Evolutionary conservation across 495 filamentous ascomycete genomes (phyloP).

Genomic region (Durotheca rogersii): DNA sequence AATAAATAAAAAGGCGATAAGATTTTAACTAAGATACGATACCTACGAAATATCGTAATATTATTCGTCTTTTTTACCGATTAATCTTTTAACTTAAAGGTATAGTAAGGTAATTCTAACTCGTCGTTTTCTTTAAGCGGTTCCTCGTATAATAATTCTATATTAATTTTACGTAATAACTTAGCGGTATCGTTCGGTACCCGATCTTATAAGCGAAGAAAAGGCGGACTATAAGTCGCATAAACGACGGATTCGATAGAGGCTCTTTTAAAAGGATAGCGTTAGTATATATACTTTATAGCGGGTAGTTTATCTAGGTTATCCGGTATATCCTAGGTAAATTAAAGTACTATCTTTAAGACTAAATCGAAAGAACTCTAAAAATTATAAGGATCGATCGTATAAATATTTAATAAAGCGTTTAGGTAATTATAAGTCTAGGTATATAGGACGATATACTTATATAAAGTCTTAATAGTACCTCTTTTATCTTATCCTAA

Average conservation of each 20-base stretch:
- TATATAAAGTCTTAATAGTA: too few species aligned
- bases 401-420: too few species aligned
- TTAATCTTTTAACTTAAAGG: conserved; percentile 1
- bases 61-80: conserved; percentile 2
- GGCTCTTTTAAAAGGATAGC: conserved; percentile 2
- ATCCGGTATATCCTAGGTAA: too few species aligned
- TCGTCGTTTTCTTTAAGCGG: conserved; percentile 2
- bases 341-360: too few species aligned
- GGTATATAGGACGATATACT: too few species aligned
- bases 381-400: too few species aligned
- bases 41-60: neutral
- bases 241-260: neutral
- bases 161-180: neutral
- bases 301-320: too few species aligned
- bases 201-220: conserved; percentile 3
- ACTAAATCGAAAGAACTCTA: too few species aligned
- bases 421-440: too few species aligned
- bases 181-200: neutral
- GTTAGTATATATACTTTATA: too few species aligned
- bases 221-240: neutral
- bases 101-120: neutral
- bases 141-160: conserved; percentile 1
- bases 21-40: neutral
- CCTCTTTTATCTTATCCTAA: too few species aligned
- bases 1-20: too few species aligned